These are phyloP conservation scores for Cicer chorassanicum DNA, from an alignment of 306 rosid genomes.

Conservation along the genomic window DNA sequence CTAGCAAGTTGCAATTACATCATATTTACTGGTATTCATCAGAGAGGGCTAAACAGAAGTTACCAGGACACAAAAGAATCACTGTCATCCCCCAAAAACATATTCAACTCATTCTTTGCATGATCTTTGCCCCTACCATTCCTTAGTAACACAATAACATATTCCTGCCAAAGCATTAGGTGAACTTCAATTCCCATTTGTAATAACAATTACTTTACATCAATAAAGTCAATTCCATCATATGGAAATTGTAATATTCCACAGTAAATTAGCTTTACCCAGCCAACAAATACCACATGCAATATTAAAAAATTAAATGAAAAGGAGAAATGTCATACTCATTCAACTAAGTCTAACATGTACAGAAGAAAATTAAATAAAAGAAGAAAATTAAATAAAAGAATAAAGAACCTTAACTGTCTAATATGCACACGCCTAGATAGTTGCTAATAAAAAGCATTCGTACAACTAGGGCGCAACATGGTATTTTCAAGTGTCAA, in stretches of 20 bases:
- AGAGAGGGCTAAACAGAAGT: slow-evolving; percentile 39
- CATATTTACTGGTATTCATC: slow-evolving; percentile 5
- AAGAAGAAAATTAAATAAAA: neutral
- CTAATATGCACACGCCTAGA: neutral
- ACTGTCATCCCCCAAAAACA: slow-evolving; percentile 84
- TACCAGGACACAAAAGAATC: slow-evolving; percentile 94
- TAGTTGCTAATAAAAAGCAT: neutral
- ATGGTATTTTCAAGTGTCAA: neutral
- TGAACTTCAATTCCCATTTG: slow-evolving; percentile 29
- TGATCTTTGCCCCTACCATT: slow-evolving; percentile 85
- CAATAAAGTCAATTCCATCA: slow-evolving; percentile 17
- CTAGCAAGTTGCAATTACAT: slow-evolving; percentile 24
- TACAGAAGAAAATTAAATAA: neutral
- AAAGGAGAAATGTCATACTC: neutral
- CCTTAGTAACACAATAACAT: slow-evolving; percentile 87
- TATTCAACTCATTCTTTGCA: slow-evolving; percentile 77
- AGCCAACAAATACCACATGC: neutral
- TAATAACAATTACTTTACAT: neutral
- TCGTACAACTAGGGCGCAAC: neutral
- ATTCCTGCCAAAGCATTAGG: slow-evolving; percentile 68
- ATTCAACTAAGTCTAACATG: slow-evolving; percentile 22
- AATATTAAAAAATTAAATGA: neutral
- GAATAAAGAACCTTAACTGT: neutral
- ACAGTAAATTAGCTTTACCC: neutral
- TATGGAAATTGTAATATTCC: neutral